These are phyloP conservation scores for Auriscalpium microsporum DNA, from an alignment of 768 basidiomycete species.

Conservation along the genomic window DNA sequence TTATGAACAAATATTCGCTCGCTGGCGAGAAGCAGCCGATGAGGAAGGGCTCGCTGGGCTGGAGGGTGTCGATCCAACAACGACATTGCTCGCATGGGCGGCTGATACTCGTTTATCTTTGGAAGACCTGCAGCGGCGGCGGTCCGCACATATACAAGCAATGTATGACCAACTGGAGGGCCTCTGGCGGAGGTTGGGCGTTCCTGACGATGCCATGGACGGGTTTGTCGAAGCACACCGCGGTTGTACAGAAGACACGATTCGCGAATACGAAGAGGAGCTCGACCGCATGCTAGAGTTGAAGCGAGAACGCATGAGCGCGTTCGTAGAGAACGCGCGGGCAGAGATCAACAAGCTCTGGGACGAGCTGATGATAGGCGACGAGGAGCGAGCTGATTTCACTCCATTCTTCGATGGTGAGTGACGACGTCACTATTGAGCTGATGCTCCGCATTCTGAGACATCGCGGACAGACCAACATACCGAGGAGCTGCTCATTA, in stretches of 20 bases:
- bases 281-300: constrained; percentile 84
- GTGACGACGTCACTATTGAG: constrained; percentile 12
- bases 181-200: constrained; percentile 82
- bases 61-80: constrained; percentile 74
- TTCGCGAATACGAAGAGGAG: constrained; percentile 83
- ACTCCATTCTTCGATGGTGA: constrained; percentile 76
- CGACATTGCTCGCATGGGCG: constrained; percentile 67
- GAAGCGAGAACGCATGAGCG: constrained; percentile 79
- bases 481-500: constrained; percentile 76
- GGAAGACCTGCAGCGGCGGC: constrained; percentile 60
- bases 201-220: constrained; percentile 75
- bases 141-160: constrained; percentile 81
- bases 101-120: constrained; percentile 47
- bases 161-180: constrained; percentile 92
- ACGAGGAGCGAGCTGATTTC: constrained; percentile 75
- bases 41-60: constrained; percentile 35
- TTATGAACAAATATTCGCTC: constrained; percentile 14
- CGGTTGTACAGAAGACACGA: constrained; percentile 70
- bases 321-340: constrained; percentile 76
- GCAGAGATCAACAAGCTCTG: constrained; percentile 74
- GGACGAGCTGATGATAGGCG: constrained; percentile 81
- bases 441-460: background rate
- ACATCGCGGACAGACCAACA: constrained; percentile 55
- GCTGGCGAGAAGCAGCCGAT: constrained; percentile 21
- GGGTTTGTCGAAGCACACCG: constrained; percentile 83